Percentiles rank a stretch among this genome's conserved stretches.
These are phyloP conservation scores for Chaetomium sp. DNA, from an alignment of 2,329 filamentous ascomycete species.

Conservation along the genomic window DNA sequence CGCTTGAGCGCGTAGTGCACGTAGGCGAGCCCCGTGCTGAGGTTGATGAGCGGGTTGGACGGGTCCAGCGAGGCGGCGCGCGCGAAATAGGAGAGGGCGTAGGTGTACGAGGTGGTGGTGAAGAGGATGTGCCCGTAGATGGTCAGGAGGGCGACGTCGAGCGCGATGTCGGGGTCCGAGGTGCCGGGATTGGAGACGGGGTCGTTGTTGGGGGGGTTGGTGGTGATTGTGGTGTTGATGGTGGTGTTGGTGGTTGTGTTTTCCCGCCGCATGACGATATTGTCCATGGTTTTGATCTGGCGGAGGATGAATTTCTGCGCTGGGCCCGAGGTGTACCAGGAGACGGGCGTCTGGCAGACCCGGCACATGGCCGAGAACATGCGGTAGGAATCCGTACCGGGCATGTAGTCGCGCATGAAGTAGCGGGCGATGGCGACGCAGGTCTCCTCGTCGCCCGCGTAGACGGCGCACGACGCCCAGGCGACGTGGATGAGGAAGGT, in stretches of 20 bases:
- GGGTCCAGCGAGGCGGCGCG: slow-evolving; percentile 74
- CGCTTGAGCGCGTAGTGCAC: slow-evolving; percentile 88
- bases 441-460: slow-evolving; percentile 76
- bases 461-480: slow-evolving; percentile 83
- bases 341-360: slow-evolving; percentile 70
- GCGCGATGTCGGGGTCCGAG: slow-evolving; percentile 34
- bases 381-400: slow-evolving; percentile 79
- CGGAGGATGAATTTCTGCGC: slow-evolving; percentile 90
- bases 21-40: slow-evolving; percentile 82
- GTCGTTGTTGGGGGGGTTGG: slow-evolving; percentile 32
- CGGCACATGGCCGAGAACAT: slow-evolving; percentile 79
- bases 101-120: slow-evolving; percentile 78
- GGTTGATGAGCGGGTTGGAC: slow-evolving; percentile 73
- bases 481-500: slow-evolving; percentile 74
- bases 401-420: slow-evolving; percentile 81
- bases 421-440: slow-evolving; percentile 74
- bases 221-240: slow-evolving; percentile 36
- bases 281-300: slow-evolving; percentile 89
- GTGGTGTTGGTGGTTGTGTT: slow-evolving; percentile 37
- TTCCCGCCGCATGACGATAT: slow-evolving; percentile 55
- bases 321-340: slow-evolving; percentile 78
- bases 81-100: slow-evolving; percentile 86
- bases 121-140: slow-evolving; percentile 90
- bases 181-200: too few species aligned
- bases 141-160: slow-evolving; percentile 81